phyloP scores from a whole-genome alignment of 2,329 filamentous ascomycete genomes.

The Didymella segeticola region DNA sequence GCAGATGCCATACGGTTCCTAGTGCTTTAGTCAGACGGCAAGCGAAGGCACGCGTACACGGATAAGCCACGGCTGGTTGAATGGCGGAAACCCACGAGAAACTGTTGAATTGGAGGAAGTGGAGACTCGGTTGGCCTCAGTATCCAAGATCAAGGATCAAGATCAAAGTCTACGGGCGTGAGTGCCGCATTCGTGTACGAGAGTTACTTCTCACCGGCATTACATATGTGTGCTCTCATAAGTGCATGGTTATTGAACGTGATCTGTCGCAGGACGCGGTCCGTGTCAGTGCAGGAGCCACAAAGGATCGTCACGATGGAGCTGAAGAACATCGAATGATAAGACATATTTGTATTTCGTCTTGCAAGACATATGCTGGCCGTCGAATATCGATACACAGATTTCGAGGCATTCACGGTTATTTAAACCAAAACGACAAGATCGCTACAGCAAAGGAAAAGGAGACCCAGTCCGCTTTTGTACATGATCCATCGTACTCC shows the following conservation, averaged over 20 bases:
- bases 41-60: constrained; percentile 2
- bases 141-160: neutral
- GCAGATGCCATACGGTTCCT: constrained; percentile 6
- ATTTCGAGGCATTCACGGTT: constrained; percentile 9
- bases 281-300: constrained; percentile 1
- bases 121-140: constrained; percentile 11
- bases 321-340: constrained; percentile 16
- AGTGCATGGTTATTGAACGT: constrained; percentile 3
- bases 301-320: constrained; percentile 10
- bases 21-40: neutral
- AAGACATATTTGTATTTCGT: constrained; percentile 35
- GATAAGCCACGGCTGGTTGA: constrained; percentile 4
- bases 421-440: constrained; percentile 10
- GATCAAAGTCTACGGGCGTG: neutral
- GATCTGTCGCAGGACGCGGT: constrained; percentile 2
- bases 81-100: constrained; percentile 4
- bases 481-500: constrained; percentile 36
- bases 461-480: constrained; percentile 36
- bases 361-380: constrained; percentile 16
- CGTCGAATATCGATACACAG: constrained; percentile 15
- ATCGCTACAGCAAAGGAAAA: constrained; percentile 14
- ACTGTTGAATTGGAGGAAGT: constrained; percentile 15
- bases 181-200: neutral
- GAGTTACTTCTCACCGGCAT: neutral
- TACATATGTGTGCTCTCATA: constrained; percentile 4